These are phyloP conservation scores for Fraxinus albicans DNA, from an alignment of 305 asterid species.

Conservation along the genomic window DNA sequence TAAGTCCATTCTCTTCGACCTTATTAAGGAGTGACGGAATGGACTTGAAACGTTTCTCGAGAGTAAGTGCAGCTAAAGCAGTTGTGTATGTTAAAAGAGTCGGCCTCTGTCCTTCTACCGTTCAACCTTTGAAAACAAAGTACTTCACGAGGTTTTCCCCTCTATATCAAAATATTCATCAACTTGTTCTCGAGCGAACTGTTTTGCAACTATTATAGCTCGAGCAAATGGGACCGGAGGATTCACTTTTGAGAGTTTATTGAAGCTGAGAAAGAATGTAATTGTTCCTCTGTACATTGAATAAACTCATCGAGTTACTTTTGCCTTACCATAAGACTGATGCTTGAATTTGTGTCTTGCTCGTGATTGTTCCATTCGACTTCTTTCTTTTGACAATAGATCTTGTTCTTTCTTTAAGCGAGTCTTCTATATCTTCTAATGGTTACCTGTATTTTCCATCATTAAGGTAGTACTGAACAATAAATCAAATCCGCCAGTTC, in stretches of 20 bases:
- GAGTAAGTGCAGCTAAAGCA: constrained; percentile 68
- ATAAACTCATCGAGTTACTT: not conserved
- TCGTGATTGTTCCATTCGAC: constrained; percentile 34
- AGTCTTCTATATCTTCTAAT: constrained; percentile 45
- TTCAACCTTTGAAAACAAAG: constrained; percentile 51
- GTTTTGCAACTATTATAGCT: constrained; percentile 56
- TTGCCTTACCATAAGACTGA: constrained; percentile 45
- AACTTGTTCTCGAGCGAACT: constrained; percentile 75
- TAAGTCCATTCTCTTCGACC: constrained; percentile 65
- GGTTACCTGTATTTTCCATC: not conserved
- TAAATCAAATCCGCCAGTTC: too few relatives aligned
- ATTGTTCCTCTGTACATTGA: constrained; percentile 24
- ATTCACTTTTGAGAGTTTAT: constrained; percentile 29
- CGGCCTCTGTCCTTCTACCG: constrained; percentile 79
- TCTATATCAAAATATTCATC: constrained; percentile 76
- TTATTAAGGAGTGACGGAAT: constrained; percentile 66
- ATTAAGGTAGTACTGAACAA: too few relatives aligned
- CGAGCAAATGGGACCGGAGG: constrained; percentile 53
- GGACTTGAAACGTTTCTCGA: constrained; percentile 75
- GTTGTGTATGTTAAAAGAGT: constrained; percentile 83
- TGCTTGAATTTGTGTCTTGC: constrained; percentile 41
- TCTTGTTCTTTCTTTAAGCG: constrained; percentile 29
- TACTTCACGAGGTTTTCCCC: constrained; percentile 69
- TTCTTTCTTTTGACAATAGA: constrained; percentile 34
- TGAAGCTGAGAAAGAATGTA: constrained; percentile 30